A percentile compares a stretch with the other conserved stretches of the same genome.
These are phyloP conservation scores for Lipomyces japonicus DNA, from an alignment of 805 yeast species.

Conservation along the genomic window DNA sequence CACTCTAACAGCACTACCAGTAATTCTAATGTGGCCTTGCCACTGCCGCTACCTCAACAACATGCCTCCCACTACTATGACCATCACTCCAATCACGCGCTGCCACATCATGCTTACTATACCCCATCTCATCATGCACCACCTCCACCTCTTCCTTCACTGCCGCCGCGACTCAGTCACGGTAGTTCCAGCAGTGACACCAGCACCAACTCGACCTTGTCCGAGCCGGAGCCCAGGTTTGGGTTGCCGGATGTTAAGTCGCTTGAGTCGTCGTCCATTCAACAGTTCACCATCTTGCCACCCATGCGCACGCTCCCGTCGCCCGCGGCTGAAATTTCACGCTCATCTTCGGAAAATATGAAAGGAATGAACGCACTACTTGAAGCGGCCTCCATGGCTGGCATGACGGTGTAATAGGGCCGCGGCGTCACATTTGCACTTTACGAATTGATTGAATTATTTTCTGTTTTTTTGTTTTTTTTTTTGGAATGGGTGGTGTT, in stretches of 20 bases:
- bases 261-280: neutral
- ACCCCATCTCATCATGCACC: neutral
- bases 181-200: neutral
- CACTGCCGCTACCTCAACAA: slow-evolving; percentile 9
- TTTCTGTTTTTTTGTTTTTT: no score
- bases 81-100: neutral
- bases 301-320: slow-evolving; percentile 5
- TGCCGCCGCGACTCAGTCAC: neutral
- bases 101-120: neutral
- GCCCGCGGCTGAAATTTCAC: neutral
- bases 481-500: no score
- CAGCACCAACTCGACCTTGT: neutral
- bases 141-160: slow-evolving; percentile 5
- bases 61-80: neutral
- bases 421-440: no score
- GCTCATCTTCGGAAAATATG: slow-evolving; percentile 1
- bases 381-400: slow-evolving; percentile 24
- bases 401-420: neutral
- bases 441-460: no score
- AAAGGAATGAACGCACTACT: slow-evolving; percentile 21
- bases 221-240: slow-evolving; percentile 1
- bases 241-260: slow-evolving; percentile 7
- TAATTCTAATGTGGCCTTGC: neutral
- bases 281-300: slow-evolving; percentile 2
- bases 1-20: neutral